Base-by-base conservation (phyloP, 176 grass and related monocot species). In the Bromus sterilis region DNA sequence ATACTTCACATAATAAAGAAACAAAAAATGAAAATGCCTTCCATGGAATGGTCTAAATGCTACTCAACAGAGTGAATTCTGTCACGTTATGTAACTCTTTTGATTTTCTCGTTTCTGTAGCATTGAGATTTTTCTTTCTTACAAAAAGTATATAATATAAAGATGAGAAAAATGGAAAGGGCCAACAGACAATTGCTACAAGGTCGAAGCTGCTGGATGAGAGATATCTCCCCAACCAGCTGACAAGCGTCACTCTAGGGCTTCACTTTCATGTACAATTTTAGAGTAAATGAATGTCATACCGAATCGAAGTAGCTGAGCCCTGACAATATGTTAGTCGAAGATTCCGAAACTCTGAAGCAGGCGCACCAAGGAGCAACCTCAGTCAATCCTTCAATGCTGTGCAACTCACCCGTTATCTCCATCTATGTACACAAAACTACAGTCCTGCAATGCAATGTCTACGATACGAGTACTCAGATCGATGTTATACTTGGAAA, bases 401-500 rank as follows among this genome's bases (percentile, higher is more conserved):
- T 64, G 56, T 56, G 87, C 73, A 71, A 61, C 73, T 65, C 75
- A 60, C 28, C 56, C 48, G 31, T 58, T 80, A 89, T 89, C 57
- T 82, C 87, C 85, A 83, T 74, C 78, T 81, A 89, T 82, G 80
- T 87, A 93, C 88, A 89, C 69, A 77, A 82, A 80, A 78, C 83
- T 80, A 87, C 51, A 71, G 23, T 82, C 56, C 72, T 55, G 68
- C 78, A 74, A 78, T 78, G 68, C 63, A 76, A 51, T 35, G 89
- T 39, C 62, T 46, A 49, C 61, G 57, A 55, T 70, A 81, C 1
- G 56, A 65, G 64, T 70, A 36, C 70, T 59, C 70, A 71, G 51
- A 71, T 76, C 49, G 42, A 78, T 78, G 73, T 85, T 89, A 95
- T 82, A 95, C 82, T 89, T 85, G 96, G 96, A 83, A 93, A 86